Base-by-base conservation (phyloP, 2,329 filamentous ascomycete genomes). In the Sarocladiaceae sp. region DNA sequence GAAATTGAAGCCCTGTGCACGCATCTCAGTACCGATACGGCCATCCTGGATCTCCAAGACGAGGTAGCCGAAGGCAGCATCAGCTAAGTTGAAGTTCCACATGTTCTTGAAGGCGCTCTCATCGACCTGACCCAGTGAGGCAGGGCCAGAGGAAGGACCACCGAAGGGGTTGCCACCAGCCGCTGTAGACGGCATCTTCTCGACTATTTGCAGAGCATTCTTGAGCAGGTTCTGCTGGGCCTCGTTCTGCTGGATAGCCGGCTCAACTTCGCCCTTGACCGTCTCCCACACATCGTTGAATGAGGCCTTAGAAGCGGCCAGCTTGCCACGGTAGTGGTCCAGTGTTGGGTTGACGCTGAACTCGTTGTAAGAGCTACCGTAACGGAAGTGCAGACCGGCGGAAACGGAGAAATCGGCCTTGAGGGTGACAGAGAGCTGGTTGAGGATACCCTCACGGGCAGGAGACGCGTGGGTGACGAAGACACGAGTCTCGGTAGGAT, bases 231-330 rank as follows among this genome's bases (percentile, higher is more conserved):
- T 92, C 71, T 96, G 90, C 66, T 99, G 94, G 1, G 90, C 90
- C 62, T 96, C 90, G 66, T 97, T 99, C 63, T 94, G 88, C 54
- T 88, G 82, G 56, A 99, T 96, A 4, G 93, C 94, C 20, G 93
- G 88, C 74, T 97, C 90, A 13, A 99, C 94, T 69, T 99, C 94
- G 48, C 85, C 80, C 74, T 96, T 96, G 62, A 99, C 94, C 1
- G 94, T 99, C 70, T 99, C 94, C 94, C 94, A 99, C 7, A 99
- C 94, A 69, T 99, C 94, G 67, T 95, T 96, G 77, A 99, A 99
- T 0, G 94, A 97, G 1, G 94, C 93, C 73, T 97, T 97, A 48
- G 93, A 97, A 12, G 94, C 94, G 50, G 94, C 93, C 52, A 99
- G 84, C 79, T 99, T 99, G 66, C 94, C 95, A 54, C 95, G 90